Base-by-base conservation (phyloP, 169 alveolate species). In the Plasmodium malariae region DNA sequence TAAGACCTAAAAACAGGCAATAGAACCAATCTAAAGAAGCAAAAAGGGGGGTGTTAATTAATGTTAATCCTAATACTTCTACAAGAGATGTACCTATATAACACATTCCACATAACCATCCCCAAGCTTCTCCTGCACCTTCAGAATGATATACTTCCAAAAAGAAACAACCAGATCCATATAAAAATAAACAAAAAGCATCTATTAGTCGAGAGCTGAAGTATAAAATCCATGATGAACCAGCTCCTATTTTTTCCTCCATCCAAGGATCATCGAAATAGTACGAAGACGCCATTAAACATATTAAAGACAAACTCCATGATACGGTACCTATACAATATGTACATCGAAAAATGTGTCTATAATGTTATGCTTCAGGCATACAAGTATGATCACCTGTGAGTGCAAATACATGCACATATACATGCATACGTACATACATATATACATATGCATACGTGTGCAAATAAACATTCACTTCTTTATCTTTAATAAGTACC, bases 101-200 rank as follows among this genome's bases (percentile, higher is more conserved):
- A 59, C 96, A 73, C 59, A 74, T 26, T 54, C 97, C 97, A 60
- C 98, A 95, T 40, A 96, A 91, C 97, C 98, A 97, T 17, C 98
- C 98, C 97, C 97, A 93, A 49, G 96, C 95, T 72, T 97, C 98
- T 37, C 96, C 97, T 55, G 98, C 97, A 12, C 98, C 98, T 87
- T 96, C 98, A 3, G 98, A 95, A 78, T 96, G 98, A 93, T 96
- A 97, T 19, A 95, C 96, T 73, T 97, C 98, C 43, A 96, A 94
- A 91, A 95, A 95, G 94, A 97, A 97, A 74, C 96, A 91, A 14
- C 96, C 96, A 34, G 97, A 97, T 21, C 97, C 98, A 80, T 93
- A 87, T 32, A 94, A 78, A 78, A 93, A 78, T 93, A 96, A 72
- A 73, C 95, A 92, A 68, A 92, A 92, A 19, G 96, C 96, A 74